A percentile compares a stretch with the other conserved stretches of the same genome.
Conservation (phyloP, 1,139 yeast genomes). For the Arxiozyma heterogenica region DNA sequence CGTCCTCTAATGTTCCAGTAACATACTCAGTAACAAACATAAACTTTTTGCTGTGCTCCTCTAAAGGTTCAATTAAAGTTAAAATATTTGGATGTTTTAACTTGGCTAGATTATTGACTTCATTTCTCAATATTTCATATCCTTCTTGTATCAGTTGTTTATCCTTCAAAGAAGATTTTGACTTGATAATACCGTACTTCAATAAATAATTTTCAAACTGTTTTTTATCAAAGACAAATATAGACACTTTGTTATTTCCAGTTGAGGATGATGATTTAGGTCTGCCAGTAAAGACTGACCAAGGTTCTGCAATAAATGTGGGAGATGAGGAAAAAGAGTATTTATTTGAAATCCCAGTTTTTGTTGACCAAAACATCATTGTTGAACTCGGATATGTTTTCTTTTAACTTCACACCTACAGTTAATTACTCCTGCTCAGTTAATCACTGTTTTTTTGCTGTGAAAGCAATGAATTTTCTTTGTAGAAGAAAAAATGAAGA, state of each 20-base stretch:
- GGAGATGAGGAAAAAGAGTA: slow-evolving; percentile 71
- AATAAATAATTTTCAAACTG: slow-evolving; percentile 52
- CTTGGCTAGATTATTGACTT: slow-evolving; percentile 65
- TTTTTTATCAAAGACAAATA: slow-evolving; percentile 81
- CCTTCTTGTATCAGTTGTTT: slow-evolving; percentile 34
- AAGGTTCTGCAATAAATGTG: slow-evolving; percentile 67
- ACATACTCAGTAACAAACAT: slow-evolving; percentile 82
- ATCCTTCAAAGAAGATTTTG: slow-evolving; percentile 29
- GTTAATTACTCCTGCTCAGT: neutral
- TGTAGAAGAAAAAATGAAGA: neutral
- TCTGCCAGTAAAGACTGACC: slow-evolving; percentile 81
- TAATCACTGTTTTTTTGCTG: no score
- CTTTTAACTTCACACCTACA: neutral
- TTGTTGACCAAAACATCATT: slow-evolving; percentile 33
- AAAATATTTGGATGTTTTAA: slow-evolving; percentile 82
- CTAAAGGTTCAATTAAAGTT: slow-evolving; percentile 76
- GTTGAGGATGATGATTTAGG: slow-evolving; percentile 37
- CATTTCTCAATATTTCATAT: slow-evolving; percentile 41
- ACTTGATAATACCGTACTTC: slow-evolving; percentile 42
- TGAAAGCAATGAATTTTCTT: no score
- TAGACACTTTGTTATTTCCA: slow-evolving; percentile 49
- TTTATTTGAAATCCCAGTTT: slow-evolving; percentile 61
- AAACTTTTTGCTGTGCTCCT: slow-evolving; percentile 71
- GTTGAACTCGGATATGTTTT: neutral
- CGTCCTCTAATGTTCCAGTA: slow-evolving; percentile 46